Base-by-base conservation (phyloP, 306 rosid species). In the Pueraria montana region DNA sequence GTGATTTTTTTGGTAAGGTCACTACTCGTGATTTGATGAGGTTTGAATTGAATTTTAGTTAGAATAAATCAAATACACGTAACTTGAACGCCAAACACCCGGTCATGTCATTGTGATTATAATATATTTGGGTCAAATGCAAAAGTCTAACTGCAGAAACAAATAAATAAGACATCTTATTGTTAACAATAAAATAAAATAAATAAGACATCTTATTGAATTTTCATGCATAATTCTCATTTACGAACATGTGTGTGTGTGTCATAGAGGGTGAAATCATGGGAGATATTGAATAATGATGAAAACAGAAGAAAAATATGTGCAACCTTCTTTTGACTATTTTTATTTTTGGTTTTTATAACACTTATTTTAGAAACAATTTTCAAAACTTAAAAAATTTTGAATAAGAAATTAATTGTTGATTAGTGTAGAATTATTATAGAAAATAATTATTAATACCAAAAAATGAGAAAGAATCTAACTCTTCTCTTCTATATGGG, bases 21-120 rank as follows among this genome's bases (percentile, higher is more conserved):
- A 3, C 17, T 55, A 13, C 14, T 52, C 7, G 2, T 53, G 66
- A 40, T 50, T 30, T 72, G 27, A 72, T 32, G 26, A 40, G 13
- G 24, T 26, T 71, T 49, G 59, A 48, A 56, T 75, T 76, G 56
- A 62, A 61, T 21, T 42, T 59, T 23, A 38, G 0, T 61, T 43
- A 42, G 61, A 77, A 77, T 5, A 56, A 63, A 77, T 63, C 74
- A 77, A 77, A 77, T 46, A 20, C 61, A 38, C 53, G 74, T 63
- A 63, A 45, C 62, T 63, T 77, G 63, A 17, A 43, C 73, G 63
- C 49, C 63, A 77, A 77, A 63, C 73, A 63, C 63, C 24, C 11
- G 12, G 23, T 26, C 72, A 63, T 30, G 23, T 43, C 40, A 48
- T 4, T 49, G 10, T 30, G 9, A 30, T 9, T 16, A 40, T 38